phyloP scores from a whole-genome alignment of 2,329 filamentous ascomycete genomes.

The Aspergillus viridinutans region DNA sequence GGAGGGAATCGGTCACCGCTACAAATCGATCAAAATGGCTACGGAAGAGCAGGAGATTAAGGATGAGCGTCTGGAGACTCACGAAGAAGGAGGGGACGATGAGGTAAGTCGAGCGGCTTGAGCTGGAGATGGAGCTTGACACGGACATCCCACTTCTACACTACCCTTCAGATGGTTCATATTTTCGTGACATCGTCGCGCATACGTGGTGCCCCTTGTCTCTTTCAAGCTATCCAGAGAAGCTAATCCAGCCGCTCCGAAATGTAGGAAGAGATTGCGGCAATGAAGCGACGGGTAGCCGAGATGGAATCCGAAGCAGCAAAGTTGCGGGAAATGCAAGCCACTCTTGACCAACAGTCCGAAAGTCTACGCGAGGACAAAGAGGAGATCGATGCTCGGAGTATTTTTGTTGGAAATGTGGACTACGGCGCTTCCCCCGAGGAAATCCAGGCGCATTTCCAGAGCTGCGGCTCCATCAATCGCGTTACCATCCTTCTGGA shows the following conservation, averaged over 20 bases:
- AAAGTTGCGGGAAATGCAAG: constrained; percentile 83
- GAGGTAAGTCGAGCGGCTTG: constrained; percentile 33
- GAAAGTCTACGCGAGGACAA: constrained; percentile 85
- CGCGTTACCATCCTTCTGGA: constrained; percentile 95
- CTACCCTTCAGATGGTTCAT: neutral
- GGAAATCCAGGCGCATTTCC: constrained; percentile 97
- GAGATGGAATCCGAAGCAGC: constrained; percentile 90
- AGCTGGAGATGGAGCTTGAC: neutral
- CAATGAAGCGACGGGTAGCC: constrained; percentile 80
- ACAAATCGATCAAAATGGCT: constrained; percentile 23
- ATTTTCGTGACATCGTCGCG: neutral
- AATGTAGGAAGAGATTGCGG: constrained; percentile 69
- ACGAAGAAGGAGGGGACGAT: constrained; percentile 43
- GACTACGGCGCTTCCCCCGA: constrained; percentile 96
- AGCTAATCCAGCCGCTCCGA: neutral
- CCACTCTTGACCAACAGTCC: constrained; percentile 76
- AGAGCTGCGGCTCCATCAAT: constrained; percentile 95
- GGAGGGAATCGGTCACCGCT: neutral
- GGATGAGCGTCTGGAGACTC: constrained; percentile 35
- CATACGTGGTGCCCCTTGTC: constrained; percentile 6
- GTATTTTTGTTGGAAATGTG: constrained; percentile 97
- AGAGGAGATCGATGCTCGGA: constrained; percentile 90
- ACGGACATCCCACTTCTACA: neutral
- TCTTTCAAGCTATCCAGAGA: neutral
- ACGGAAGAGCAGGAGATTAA: constrained; percentile 35